phyloP scores from a whole-genome alignment of 2,329 filamentous ascomycete genomes.

The Colletotrichum trifolii region DNA sequence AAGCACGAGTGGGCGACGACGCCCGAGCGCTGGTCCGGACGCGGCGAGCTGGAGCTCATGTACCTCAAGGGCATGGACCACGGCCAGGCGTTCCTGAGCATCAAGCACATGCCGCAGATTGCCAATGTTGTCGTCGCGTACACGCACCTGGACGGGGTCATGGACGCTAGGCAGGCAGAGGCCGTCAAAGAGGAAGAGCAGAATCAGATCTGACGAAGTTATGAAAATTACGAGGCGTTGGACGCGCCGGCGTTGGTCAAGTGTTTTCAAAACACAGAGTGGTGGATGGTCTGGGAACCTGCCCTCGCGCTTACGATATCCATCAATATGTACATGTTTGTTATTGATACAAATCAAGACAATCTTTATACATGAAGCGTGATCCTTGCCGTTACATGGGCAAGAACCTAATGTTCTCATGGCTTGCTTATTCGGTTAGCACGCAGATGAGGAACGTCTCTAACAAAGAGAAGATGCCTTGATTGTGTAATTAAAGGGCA shows the following conservation, averaged over 20 bases:
- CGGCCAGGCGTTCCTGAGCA: conserved; percentile 38
- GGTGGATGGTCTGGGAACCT: conserved; percentile 31
- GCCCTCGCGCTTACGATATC: conserved; percentile 13
- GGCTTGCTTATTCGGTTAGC: too few species aligned
- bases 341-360: neutral
- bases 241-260: neutral
- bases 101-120: conserved; percentile 31
- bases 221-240: neutral
- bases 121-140: conserved; percentile 28
- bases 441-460: too few species aligned
- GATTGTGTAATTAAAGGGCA: too few species aligned
- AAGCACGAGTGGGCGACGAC: conserved; percentile 35
- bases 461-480: too few species aligned
- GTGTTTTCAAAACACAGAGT: neutral
- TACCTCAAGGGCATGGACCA: conserved; percentile 42
- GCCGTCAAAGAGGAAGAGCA: conserved; percentile 28
- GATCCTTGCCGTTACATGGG: too few species aligned
- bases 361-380: too few species aligned
- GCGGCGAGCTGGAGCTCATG: conserved; percentile 40
- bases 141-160: conserved; percentile 16
- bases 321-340: neutral
- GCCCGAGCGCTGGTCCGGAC: conserved; percentile 39
- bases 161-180: conserved; percentile 23
- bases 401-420: too few species aligned
- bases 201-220: conserved; percentile 4